Percentiles rank a stretch among this genome's conserved stretches.
Evolutionary conservation across 352 stramenopile species (phyloP).

Genomic region (Phytophthora pluvialis): DNA sequence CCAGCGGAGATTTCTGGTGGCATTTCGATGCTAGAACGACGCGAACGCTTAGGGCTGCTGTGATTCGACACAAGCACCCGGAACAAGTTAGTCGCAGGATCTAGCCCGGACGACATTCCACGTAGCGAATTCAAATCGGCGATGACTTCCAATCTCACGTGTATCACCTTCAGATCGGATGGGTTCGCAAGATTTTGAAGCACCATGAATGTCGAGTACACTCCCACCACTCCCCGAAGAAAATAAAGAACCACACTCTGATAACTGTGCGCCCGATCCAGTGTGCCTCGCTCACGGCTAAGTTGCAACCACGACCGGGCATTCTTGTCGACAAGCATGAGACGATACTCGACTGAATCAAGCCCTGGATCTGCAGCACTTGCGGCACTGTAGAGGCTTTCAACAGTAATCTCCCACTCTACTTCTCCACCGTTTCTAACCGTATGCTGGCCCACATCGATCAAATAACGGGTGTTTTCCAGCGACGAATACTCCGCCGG

Average conservation of each 20-base stretch:
- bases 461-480: constrained; percentile 84
- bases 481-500: constrained; percentile 83
- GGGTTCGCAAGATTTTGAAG: constrained; percentile 86
- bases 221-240: constrained; percentile 74
- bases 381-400: constrained; percentile 66
- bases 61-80: constrained; percentile 88
- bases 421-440: constrained; percentile 87
- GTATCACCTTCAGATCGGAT: constrained; percentile 87
- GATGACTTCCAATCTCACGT: constrained; percentile 87
- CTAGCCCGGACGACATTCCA: constrained; percentile 77
- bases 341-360: constrained; percentile 78
- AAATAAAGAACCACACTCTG: constrained; percentile 89
- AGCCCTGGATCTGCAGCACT: constrained; percentile 37
- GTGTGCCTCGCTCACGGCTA: constrained; percentile 77
- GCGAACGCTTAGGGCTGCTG: constrained; percentile 57
- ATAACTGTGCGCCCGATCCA: constrained; percentile 76
- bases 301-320: constrained; percentile 83
- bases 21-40: constrained; percentile 67
- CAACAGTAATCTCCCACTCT: constrained; percentile 90
- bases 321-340: constrained; percentile 77
- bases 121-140: constrained; percentile 85
- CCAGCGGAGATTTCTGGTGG: constrained; percentile 24
- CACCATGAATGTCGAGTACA: constrained; percentile 89
- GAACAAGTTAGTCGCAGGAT: constrained; percentile 79
- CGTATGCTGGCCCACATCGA: constrained; percentile 88